Evolutionary conservation across 805 yeast species (phyloP).

Genomic region (Lipomyces anomalus): DNA sequence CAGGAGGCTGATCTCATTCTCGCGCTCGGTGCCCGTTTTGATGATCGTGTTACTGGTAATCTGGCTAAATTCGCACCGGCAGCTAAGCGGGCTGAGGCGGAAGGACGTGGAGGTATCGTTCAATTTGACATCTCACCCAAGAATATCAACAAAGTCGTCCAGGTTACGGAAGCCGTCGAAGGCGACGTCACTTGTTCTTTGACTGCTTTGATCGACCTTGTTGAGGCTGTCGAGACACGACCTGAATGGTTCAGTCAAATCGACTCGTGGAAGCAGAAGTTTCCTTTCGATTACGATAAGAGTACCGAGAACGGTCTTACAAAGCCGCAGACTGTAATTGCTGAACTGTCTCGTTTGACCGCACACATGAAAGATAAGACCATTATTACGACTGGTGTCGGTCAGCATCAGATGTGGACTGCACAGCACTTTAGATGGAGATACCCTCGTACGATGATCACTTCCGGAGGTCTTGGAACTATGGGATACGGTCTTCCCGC

Average conservation of each 20-base stretch:
- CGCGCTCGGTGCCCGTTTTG: slow-evolving; percentile 96
- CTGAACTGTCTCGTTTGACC: slow-evolving; percentile 70
- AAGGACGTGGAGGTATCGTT: slow-evolving; percentile 88
- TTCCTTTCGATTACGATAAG: slow-evolving; percentile 73
- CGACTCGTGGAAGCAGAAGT: slow-evolving; percentile 75
- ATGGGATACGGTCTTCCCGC: slow-evolving; percentile 98
- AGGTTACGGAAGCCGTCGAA: slow-evolving; percentile 90
- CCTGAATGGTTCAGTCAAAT: slow-evolving; percentile 73
- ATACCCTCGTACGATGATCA: slow-evolving; percentile 84
- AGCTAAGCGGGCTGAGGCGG: slow-evolving; percentile 82
- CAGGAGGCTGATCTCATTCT: slow-evolving; percentile 89
- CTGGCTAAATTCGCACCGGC: slow-evolving; percentile 86
- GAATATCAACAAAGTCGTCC: slow-evolving; percentile 93
- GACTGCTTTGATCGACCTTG: slow-evolving; percentile 63
- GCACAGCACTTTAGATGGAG: slow-evolving; percentile 97
- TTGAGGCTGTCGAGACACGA: slow-evolving; percentile 58
- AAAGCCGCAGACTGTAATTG: slow-evolving; percentile 88
- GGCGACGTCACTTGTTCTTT: slow-evolving; percentile 88
- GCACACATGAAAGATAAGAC: slow-evolving; percentile 61
- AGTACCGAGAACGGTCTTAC: slow-evolving; percentile 59
- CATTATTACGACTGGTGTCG: slow-evolving; percentile 94
- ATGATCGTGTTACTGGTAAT: slow-evolving; percentile 93
- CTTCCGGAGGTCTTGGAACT: slow-evolving; percentile 99
- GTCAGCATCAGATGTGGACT: slow-evolving; percentile 99
- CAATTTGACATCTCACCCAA: slow-evolving; percentile 96